A percentile compares a stretch with the other conserved stretches of the same genome.
phyloP scores from a whole-genome alignment of 2,329 filamentous ascomycete species.

The Nothophaeocryptopus gaeumannii region DNA sequence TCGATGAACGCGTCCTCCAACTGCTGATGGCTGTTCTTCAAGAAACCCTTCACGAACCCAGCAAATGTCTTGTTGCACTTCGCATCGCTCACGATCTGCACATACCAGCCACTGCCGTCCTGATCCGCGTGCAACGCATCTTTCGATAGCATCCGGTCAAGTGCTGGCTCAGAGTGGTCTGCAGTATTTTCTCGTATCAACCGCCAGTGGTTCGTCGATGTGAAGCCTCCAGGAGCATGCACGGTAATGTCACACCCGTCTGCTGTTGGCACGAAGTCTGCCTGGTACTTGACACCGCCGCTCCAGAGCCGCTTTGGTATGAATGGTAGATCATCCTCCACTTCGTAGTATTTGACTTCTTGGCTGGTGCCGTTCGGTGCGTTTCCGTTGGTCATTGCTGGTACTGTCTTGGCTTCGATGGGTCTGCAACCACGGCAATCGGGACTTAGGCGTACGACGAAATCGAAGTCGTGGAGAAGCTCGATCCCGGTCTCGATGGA shows the following conservation, averaged over 20 bases:
- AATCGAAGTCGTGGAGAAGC: conserved; percentile 35
- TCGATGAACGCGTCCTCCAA: conserved; percentile 33
- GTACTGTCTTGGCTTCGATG: conserved; percentile 22
- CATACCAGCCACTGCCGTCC: conserved; percentile 27
- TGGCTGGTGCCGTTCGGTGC: conserved; percentile 12
- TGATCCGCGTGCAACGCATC: conserved; percentile 25
- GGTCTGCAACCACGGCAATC: conserved; percentile 32
- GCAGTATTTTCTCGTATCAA: conserved; percentile 27
- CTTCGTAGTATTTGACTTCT: conserved; percentile 29
- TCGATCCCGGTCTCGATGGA: conserved; percentile 25
- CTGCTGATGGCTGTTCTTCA: conserved; percentile 33
- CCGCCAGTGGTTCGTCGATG: conserved; percentile 33
- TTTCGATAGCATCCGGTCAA: conserved; percentile 21
- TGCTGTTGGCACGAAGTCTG: conserved; percentile 28
- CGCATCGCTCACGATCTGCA: conserved; percentile 35
- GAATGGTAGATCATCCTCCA: conserved; percentile 37
- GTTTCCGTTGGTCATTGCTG: conserved; percentile 7
- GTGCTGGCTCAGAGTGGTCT: conserved; percentile 10
- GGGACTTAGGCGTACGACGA: conserved; percentile 32
- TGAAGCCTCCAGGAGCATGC: conserved; percentile 36
- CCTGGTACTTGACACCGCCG: conserved; percentile 34
- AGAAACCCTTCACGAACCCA: conserved; percentile 34
- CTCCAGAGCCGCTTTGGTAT: conserved; percentile 35
- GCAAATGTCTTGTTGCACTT: conserved; percentile 33
- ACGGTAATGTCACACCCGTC: conserved; percentile 38